Evolutionary conservation across 257 asterid genomes (phyloP).

Genomic region (Penstemon eatonii): DNA sequence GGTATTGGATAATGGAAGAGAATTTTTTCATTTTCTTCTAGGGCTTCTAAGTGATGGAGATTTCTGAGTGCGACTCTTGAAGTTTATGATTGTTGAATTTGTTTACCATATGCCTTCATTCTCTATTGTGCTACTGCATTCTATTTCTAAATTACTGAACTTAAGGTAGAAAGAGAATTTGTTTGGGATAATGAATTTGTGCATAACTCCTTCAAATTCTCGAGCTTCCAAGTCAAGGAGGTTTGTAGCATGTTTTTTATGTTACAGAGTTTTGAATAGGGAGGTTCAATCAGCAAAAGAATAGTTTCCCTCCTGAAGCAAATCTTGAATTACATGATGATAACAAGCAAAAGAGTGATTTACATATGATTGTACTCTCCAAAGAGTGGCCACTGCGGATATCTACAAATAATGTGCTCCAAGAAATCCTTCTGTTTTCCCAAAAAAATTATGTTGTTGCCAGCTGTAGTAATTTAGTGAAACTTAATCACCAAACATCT

Average conservation of each 20-base stretch:
- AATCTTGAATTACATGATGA: neutral
- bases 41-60: no score
- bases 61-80: no score
- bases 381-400: neutral
- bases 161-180: no score
- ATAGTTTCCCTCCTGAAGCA: neutral
- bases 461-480: neutral
- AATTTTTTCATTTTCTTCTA: no score
- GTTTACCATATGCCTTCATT: no score
- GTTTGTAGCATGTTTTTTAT: neutral
- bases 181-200: no score
- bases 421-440: neutral
- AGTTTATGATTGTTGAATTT: no score
- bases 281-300: neutral
- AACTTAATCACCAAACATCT: neutral
- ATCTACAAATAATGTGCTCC: neutral
- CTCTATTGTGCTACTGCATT: no score
- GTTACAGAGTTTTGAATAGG: neutral
- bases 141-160: no score
- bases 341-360: neutral
- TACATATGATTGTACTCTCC: neutral
- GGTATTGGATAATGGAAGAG: no score
- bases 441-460: neutral
- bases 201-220: neutral
- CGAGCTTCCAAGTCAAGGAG: neutral